Evolutionary conservation across 2,329 filamentous ascomycete genomes (phyloP).

Genomic region (Bipolaris oryzae): DNA sequence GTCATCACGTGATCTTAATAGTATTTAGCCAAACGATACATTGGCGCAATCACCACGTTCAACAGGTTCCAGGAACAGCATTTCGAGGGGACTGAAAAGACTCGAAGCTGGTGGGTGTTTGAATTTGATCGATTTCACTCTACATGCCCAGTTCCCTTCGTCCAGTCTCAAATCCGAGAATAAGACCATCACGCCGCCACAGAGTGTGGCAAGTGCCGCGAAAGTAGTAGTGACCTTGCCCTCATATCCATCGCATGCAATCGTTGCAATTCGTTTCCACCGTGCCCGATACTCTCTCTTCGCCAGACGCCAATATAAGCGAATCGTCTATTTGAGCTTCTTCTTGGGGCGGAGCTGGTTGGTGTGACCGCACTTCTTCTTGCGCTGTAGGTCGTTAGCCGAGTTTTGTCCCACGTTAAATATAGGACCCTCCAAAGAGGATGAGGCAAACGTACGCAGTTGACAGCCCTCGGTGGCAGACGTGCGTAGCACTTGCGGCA

Average conservation of each 20-base stretch:
- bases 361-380: conserved; percentile 99
- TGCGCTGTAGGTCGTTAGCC: conserved; percentile 52
- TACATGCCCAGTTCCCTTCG: conserved; percentile 40
- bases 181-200: conserved; percentile 32
- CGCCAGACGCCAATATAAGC: conserved; percentile 44
- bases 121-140: conserved; percentile 45
- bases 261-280: conserved; percentile 41
- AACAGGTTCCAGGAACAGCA: background rate
- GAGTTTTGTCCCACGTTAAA: background rate
- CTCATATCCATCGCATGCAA: conserved; percentile 39
- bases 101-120: conserved; percentile 22
- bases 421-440: background rate
- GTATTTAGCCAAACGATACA: background rate
- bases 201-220: conserved; percentile 31
- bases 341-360: conserved; percentile 99
- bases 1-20: conserved; percentile 12
- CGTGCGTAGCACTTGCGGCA: conserved; percentile 99
- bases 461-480: conserved; percentile 97
- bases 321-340: conserved; percentile 88
- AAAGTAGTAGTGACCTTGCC: conserved; percentile 31
- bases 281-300: conserved; percentile 29
- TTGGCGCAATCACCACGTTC: background rate
- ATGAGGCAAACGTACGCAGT: conserved; percentile 66
- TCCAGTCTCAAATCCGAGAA: conserved; percentile 33
- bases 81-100: background rate